A percentile compares a stretch with the other conserved stretches of the same genome.
Evolutionary conservation across 805 yeast species (phyloP).

Genomic region (Myxozyma monticola): DNA sequence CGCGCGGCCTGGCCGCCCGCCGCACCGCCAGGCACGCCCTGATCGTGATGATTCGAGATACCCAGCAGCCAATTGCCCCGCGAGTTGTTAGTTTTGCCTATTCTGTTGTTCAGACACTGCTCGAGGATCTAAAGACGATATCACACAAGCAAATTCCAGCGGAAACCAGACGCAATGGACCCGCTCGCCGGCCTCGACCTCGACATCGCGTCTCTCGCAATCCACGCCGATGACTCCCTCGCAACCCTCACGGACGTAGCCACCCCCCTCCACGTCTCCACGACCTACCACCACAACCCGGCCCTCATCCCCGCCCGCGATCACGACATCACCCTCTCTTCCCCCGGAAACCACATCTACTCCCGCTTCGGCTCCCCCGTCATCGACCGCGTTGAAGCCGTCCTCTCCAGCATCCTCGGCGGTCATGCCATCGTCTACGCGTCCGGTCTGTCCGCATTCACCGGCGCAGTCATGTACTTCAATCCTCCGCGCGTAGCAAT

Average conservation of each 20-base stretch:
- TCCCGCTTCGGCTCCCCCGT: slow-evolving; percentile 78
- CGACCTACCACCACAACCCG: slow-evolving; percentile 69
- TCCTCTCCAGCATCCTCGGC: slow-evolving; percentile 58
- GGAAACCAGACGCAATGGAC: slow-evolving; percentile 3
- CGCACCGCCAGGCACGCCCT: no score
- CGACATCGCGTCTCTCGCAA: slow-evolving; percentile 35
- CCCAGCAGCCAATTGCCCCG: no score
- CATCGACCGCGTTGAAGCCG: slow-evolving; percentile 63
- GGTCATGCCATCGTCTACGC: slow-evolving; percentile 69
- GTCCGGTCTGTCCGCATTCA: slow-evolving; percentile 80
- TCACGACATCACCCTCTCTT: slow-evolving; percentile 32
- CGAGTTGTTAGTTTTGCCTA: no score
- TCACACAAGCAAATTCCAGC: no score
- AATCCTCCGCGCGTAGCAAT: slow-evolving; percentile 75
- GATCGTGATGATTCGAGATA: no score
- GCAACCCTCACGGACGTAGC: slow-evolving; percentile 44
- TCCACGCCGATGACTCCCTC: slow-evolving; percentile 70
- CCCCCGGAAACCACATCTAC: slow-evolving; percentile 51
- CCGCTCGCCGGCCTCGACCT: slow-evolving; percentile 4
- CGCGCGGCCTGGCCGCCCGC: no score
- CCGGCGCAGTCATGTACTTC: slow-evolving; percentile 65
- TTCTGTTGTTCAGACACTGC: no score
- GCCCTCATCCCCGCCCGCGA: slow-evolving; percentile 48
- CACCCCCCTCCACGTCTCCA: slow-evolving; percentile 78
- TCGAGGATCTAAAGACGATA: no score